A percentile compares a stretch with the other conserved stretches of the same genome.
phyloP scores from a whole-genome alignment of 768 basidiomycete genomes.

The Suillus luteus region DNA sequence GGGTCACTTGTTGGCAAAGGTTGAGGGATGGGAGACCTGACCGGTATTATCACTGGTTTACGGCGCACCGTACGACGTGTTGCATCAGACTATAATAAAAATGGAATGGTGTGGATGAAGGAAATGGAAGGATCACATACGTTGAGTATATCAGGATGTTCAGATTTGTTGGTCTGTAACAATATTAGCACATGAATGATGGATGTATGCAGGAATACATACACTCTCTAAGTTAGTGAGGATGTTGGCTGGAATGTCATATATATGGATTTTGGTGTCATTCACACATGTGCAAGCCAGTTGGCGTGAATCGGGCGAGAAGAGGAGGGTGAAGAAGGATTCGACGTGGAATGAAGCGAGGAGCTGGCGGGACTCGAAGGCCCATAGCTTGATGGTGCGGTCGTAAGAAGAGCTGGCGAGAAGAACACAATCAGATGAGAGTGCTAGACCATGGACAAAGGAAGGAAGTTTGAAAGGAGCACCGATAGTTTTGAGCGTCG shows the following conservation, averaged over 20 bases:
- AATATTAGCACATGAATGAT: neutral
- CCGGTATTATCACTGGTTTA: neutral
- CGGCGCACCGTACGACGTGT: neutral
- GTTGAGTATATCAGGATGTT: neutral
- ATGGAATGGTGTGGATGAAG: neutral
- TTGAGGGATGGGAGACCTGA: neutral
- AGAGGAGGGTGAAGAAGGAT: too few relatives aligned
- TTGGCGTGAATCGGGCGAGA: too few relatives aligned
- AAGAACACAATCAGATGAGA: neutral
- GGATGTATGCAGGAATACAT: neutral
- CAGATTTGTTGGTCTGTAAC: neutral
- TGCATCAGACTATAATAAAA: neutral
- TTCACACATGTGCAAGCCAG: too few relatives aligned
- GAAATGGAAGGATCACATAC: neutral
- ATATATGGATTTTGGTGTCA: neutral
- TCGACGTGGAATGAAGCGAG: neutral
- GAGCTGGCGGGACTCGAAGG: neutral
- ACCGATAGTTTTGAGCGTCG: neutral
- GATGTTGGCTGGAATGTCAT: neutral
- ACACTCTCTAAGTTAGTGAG: neutral
- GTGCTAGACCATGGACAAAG: fast-evolving
- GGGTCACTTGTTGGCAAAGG: neutral
- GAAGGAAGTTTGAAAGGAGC: neutral
- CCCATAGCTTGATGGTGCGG: neutral
- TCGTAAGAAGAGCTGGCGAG: neutral